Percentiles rank a stretch among this genome's conserved stretches.
phyloP scores from a whole-genome alignment of 2,329 filamentous ascomycete species.

The Hymenoscyphus salicellus region DNA sequence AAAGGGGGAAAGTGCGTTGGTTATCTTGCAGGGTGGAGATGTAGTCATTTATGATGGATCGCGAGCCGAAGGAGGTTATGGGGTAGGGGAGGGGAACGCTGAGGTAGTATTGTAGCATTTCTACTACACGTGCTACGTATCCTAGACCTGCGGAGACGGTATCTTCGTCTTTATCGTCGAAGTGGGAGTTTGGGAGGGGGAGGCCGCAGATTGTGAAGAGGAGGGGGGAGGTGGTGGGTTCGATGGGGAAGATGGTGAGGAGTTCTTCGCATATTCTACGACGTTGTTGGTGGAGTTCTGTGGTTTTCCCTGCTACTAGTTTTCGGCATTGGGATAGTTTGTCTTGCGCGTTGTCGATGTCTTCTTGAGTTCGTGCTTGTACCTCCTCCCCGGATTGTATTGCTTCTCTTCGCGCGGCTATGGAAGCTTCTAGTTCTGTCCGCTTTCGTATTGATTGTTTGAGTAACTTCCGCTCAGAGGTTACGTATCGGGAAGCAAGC shows the following conservation, averaged over 20 bases:
- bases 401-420: conserved; percentile 61
- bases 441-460: conserved; percentile 59
- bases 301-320: conserved; percentile 55
- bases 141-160: conserved; percentile 77
- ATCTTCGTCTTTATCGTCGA: conserved; percentile 68
- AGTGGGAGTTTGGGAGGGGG: conserved; percentile 74
- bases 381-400: conserved; percentile 62
- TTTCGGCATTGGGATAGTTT: conserved; percentile 56
- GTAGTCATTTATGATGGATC: conserved; percentile 48
- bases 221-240: conserved; percentile 62
- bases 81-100: conserved; percentile 77
- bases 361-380: conserved; percentile 56
- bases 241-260: conserved; percentile 74
- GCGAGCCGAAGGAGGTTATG: conserved; percentile 68
- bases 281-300: conserved; percentile 77
- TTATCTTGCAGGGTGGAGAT: conserved; percentile 26
- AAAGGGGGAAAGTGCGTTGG: conserved; percentile 74
- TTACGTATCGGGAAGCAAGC: conserved; percentile 53
- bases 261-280: conserved; percentile 86
- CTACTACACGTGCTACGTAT: conserved; percentile 70
- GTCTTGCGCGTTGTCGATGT: conserved; percentile 59
- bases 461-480: conserved; percentile 63
- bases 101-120: conserved; percentile 79
- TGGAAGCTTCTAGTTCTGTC: conserved; percentile 64
- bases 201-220: conserved; percentile 81